These are phyloP conservation scores for Colletotrichum tropicicola DNA, from an alignment of 2,329 filamentous ascomycete genomes.

Conservation along the genomic window DNA sequence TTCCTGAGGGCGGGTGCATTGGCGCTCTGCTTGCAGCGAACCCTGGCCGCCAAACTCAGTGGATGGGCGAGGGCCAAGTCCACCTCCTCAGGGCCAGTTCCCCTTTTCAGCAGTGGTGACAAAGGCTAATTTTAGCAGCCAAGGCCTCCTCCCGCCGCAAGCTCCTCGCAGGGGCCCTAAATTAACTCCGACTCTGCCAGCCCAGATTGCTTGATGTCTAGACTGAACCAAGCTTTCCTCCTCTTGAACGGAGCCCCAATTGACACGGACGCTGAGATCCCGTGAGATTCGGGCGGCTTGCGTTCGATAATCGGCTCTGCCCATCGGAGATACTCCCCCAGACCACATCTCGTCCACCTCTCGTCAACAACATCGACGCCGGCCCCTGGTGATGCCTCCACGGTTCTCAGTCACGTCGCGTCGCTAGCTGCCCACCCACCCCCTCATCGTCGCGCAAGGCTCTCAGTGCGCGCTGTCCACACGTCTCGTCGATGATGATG, in stretches of 20 bases:
- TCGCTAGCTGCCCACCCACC: neutral
- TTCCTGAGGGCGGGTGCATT: neutral
- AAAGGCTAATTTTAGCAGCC: conserved; percentile 24
- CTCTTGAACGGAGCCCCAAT: neutral
- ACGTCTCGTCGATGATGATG: conserved; percentile 12
- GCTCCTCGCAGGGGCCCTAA: conserved; percentile 1
- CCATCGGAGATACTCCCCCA: neutral
- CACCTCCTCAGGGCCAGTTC: neutral
- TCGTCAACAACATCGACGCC: neutral
- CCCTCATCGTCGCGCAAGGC: neutral
- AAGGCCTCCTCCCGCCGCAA: neutral
- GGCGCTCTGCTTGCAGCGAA: conserved; percentile 12
- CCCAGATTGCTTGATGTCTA: neutral
- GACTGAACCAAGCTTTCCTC: conserved; percentile 19
- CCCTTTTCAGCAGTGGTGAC: neutral
- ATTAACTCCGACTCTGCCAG: conserved; percentile 5
- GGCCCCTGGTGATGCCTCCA: neutral
- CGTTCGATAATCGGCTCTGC: neutral
- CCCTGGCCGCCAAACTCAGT: neutral
- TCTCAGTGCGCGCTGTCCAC: conserved; percentile 3
- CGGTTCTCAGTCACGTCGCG: conserved; percentile 8
- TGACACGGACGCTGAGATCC: neutral
- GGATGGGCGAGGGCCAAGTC: too few species aligned
- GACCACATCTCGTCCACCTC: neutral
- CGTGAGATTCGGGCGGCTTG: neutral